Conservation (phyloP, 2,329 filamentous ascomycete species). For the Diaporthe sp. region DNA sequence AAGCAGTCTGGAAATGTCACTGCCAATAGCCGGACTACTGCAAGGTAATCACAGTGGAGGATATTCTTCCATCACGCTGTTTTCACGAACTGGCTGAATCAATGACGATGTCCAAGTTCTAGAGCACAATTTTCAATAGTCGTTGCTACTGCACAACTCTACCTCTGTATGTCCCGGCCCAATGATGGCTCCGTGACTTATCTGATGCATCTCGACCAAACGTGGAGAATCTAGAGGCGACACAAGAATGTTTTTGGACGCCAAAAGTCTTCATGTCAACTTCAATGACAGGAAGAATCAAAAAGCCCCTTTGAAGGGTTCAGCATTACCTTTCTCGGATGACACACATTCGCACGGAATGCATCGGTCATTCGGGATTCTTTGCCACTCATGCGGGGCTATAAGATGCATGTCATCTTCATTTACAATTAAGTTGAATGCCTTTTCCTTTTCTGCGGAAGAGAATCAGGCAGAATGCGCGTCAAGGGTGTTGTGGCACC, state of each 20-base stretch:
- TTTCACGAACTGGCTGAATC: not conserved
- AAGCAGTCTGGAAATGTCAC: not conserved
- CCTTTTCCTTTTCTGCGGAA: too few species aligned
- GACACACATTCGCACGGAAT: not conserved
- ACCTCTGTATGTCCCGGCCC: rapidly evolving
- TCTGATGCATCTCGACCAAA: not conserved
- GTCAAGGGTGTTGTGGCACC: not conserved
- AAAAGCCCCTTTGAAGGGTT: not conserved
- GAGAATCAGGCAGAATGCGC: not conserved
- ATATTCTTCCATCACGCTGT: not conserved
- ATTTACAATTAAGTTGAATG: not conserved
- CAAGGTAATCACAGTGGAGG: too few species aligned
- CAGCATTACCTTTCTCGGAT: not conserved
- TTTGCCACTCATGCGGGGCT: not conserved
- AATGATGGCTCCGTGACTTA: not conserved
- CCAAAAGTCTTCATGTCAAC: not conserved
- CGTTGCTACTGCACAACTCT: not conserved
- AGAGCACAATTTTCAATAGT: not conserved
- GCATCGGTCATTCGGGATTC: rapidly evolving
- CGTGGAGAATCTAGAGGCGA: not conserved
- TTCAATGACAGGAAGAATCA: not conserved
- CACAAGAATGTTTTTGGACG: not conserved
- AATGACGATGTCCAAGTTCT: not conserved
- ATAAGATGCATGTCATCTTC: not conserved
- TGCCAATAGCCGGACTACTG: not conserved